phyloP scores from a whole-genome alignment of 2,329 filamentous ascomycete genomes.

The Beauveria caledonica region DNA sequence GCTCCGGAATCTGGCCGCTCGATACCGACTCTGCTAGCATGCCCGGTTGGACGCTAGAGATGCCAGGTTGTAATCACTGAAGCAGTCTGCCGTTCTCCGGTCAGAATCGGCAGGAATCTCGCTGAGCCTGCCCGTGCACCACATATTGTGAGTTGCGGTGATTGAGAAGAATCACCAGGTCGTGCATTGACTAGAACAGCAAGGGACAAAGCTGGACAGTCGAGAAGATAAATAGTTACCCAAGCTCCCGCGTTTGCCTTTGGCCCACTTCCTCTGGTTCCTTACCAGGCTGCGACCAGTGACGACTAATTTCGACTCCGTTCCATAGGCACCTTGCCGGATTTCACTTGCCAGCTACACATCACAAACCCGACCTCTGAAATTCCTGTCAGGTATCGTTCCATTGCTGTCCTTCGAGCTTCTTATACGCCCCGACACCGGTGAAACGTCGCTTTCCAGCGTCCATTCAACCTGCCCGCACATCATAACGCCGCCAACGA shows the following conservation, averaged over 20 bases:
- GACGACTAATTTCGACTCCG: slow-evolving; percentile 12
- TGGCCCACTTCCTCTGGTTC: slow-evolving; percentile 6
- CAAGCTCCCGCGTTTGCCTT: neutral
- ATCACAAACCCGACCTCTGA: neutral
- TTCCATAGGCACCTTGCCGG: slow-evolving; percentile 3
- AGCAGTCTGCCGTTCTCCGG: neutral
- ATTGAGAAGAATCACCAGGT: neutral
- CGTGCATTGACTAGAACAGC: slow-evolving; percentile 1
- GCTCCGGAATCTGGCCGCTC: neutral
- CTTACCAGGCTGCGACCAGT: slow-evolving; percentile 7
- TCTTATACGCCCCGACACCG: neutral
- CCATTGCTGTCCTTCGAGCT: neutral
- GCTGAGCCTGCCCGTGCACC: neutral
- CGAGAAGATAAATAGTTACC: slow-evolving; percentile 1
- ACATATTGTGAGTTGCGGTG: neutral
- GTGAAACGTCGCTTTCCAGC: neutral
- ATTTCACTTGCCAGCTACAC: neutral
- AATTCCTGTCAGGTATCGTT: neutral
- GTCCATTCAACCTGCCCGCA: neutral
- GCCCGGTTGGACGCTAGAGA: neutral
- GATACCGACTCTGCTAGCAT: neutral
- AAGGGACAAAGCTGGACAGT: neutral
- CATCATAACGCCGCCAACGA: neutral
- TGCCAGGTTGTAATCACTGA: neutral
- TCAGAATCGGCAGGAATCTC: neutral